These are phyloP conservation scores for Furcasterigmium sp. DNA, from an alignment of 2,329 filamentous ascomycete genomes.

Conservation along the genomic window DNA sequence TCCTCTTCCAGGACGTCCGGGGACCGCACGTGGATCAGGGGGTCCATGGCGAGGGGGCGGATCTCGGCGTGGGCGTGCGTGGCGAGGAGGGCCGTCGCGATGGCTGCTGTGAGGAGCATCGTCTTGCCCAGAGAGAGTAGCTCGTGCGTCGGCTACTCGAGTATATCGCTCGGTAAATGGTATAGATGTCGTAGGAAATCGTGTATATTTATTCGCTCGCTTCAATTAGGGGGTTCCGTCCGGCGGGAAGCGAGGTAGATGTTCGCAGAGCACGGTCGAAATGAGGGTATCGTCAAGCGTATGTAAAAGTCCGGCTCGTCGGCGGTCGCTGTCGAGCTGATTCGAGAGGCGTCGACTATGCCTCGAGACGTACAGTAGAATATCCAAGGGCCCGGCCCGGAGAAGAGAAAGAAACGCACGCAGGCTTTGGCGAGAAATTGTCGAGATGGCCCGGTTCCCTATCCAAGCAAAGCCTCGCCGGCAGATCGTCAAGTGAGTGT, in stretches of 20 bases:
- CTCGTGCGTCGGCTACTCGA: not conserved
- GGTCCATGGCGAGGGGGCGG: conserved; percentile 14
- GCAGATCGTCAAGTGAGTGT: conserved; percentile 1
- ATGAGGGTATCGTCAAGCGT: not conserved
- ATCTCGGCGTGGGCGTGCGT: conserved; percentile 11
- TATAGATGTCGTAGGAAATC: conserved; percentile 6
- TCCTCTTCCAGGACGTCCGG: conserved; percentile 11
- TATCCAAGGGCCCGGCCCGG: conserved; percentile 1
- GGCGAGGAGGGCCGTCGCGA: conserved; percentile 9
- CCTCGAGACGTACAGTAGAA: not conserved
- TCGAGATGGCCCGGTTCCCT: not conserved
- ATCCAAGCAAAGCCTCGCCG: not conserved
- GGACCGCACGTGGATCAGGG: conserved; percentile 20
- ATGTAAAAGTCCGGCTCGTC: too few species aligned
- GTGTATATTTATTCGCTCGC: too few species aligned
- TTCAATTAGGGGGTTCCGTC: conserved; percentile 10
- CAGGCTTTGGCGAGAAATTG: not conserved
- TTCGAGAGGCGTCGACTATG: not conserved
- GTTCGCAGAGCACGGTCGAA: conserved; percentile 2
- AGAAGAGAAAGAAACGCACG: not conserved
- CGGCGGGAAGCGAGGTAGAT: conserved; percentile 10
- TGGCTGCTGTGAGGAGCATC: conserved; percentile 12
- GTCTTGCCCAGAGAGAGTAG: not conserved
- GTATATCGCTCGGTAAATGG: too few species aligned
- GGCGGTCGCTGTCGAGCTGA: too few species aligned